A percentile compares a stretch with the other conserved stretches of the same genome.
Evolutionary conservation across 2,329 filamentous ascomycete species (phyloP).

Genomic region (Colletotrichum sp.): DNA sequence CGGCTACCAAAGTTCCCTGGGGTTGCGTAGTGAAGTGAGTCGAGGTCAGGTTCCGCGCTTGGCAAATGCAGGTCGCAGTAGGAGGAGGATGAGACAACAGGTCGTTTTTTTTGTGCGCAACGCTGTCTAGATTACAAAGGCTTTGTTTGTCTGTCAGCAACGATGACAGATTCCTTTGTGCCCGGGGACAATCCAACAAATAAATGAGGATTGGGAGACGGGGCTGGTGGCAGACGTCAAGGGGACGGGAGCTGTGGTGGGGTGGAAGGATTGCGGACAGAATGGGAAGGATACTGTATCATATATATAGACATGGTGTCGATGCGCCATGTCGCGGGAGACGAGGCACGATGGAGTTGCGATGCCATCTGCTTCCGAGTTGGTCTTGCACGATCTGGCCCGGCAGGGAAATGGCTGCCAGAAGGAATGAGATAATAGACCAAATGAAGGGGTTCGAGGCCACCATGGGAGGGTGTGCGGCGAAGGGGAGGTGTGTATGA

Average conservation of each 20-base stretch:
- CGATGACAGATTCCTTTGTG: not conserved
- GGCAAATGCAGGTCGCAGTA: conserved; percentile 4
- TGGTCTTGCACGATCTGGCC: conserved; percentile 13
- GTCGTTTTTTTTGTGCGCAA: not conserved
- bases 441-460: conserved; percentile 11
- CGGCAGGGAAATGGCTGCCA: conserved; percentile 1
- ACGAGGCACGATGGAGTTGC: conserved; percentile 4
- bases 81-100: conserved; percentile 8
- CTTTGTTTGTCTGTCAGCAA: conserved; percentile 1
- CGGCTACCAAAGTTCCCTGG: not conserved
- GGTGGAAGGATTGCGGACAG: conserved; percentile 9
- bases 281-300: conserved; percentile 9
- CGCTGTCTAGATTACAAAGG: not conserved
- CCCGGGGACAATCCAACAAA: not conserved
- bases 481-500: conserved; percentile 7
- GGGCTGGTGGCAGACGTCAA: not conserved
- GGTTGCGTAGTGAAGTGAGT: not conserved
- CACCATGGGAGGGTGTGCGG: conserved; percentile 8
- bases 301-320: conserved; percentile 18
- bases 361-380: conserved; percentile 9
- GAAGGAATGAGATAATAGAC: conserved; percentile 19
- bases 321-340: conserved; percentile 9
- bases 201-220: not conserved
- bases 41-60: not conserved
- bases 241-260: not conserved